These are phyloP conservation scores for Aspergillus ibericus DNA, from an alignment of 2,329 filamentous ascomycete genomes.

Conservation along the genomic window DNA sequence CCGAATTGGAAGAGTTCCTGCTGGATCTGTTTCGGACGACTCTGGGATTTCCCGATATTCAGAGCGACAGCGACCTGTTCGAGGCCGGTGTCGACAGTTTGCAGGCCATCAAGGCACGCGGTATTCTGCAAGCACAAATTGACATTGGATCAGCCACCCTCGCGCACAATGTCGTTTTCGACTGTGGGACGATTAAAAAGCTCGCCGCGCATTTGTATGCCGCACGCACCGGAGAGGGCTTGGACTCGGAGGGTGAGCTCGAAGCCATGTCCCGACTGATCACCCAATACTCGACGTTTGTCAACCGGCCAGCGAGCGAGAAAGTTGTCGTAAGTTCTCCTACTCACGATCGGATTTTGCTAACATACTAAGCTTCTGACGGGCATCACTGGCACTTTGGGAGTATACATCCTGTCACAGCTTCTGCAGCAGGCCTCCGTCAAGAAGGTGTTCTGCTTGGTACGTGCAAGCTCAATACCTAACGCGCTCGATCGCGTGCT, in stretches of 20 bases:
- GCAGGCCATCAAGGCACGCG: conserved; percentile 58
- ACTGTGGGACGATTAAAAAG: conserved; percentile 52
- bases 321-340: conserved; percentile 21
- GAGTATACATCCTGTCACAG: conserved; percentile 57
- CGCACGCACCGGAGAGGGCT: conserved; percentile 41
- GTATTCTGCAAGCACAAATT: conserved; percentile 52
- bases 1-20: conserved; percentile 39
- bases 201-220: conserved; percentile 50
- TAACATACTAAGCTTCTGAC: conserved; percentile 50
- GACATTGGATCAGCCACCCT: conserved; percentile 51
- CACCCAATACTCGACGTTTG: conserved; percentile 45
- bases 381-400: conserved; percentile 66
- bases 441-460: conserved; percentile 9
- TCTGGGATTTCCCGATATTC: conserved; percentile 16
- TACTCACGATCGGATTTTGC: neutral
- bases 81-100: conserved; percentile 59
- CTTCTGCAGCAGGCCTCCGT: conserved; percentile 29
- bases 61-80: conserved; percentile 59
- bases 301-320: conserved; percentile 25
- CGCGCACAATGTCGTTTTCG: conserved; percentile 60
- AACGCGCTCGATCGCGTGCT: conserved; percentile 11
- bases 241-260: conserved; percentile 39
- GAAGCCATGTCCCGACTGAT: conserved; percentile 51
- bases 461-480: neutral
- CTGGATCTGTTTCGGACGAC: conserved; percentile 40